Base-by-base conservation (phyloP, 2,329 filamentous ascomycete genomes). In the Zopfia rhizophila region DNA sequence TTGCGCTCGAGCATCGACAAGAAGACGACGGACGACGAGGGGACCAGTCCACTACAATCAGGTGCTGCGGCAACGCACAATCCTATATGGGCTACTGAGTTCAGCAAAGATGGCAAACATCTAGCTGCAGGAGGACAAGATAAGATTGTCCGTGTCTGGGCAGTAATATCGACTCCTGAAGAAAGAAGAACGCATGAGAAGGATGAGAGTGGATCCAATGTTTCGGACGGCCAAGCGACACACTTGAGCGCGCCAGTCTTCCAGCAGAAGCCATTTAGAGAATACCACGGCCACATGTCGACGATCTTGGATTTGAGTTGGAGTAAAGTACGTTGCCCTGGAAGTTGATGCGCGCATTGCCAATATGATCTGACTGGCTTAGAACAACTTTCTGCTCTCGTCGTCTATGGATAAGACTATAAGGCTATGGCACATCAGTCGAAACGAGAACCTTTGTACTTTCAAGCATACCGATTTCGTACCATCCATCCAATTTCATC, bases 401-500 rank as follows among this genome's bases (percentile, higher is more conserved):
- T 95, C 92, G 0, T 96, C 92, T 0, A 97, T 97, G 91, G 94
- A 99, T 69, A 97, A 97, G 76, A 96, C 92, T 0, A 94, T 99
- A 10, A 84, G 91, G 11, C 73, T 99, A 35, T 99, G 94, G 93
- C 94, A 99, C 72, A 81, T 94, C 52, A 93, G 84, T 65, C 82
- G 93, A 39, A 73, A 81, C 3, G 92, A 97, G 63, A 97, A 91
- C 62, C 78, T 99, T 1, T 96, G 91, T 71, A 91, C 89, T 2
- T 99, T 97, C 75, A 90, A 92, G 61, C 94, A 97, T 72, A 90
- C 87, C 60, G 94, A 99, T 68, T 91, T 97, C 60, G 93, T 97
- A 33, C 96, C 94, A 0, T 93, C 91, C 1, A 92, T 99, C 37
- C 85, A 90, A 25, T 99, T 99, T 58, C 94, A 99, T 67, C 94